Evolutionary conservation across 371 early-diverging fungal genomes (phyloP), one percentile per base, ranked within the genome.

Genomic region (Mortierella polycephala): DNA sequence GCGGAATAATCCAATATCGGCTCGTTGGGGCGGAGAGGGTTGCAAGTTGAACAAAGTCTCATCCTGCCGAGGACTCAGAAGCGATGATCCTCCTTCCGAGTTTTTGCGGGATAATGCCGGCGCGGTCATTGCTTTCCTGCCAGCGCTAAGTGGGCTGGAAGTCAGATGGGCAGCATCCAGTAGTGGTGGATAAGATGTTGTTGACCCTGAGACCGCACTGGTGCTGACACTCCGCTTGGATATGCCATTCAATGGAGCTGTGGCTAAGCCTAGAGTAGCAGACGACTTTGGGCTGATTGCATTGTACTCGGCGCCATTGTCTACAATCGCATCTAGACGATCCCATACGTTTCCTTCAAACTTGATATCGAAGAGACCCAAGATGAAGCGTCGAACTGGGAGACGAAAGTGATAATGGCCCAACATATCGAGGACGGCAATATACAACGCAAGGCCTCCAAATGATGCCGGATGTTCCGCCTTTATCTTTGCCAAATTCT

Each of bases 311-410:
- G n/a, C 47, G 16, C 12, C n/a, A n/a, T 47, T n/a, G 11, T 12
- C 47, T 21, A 47, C 71, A 14, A 71, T 23, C 4, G 59, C 30
- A 57, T 83, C 83, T 16, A 73, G 51, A 7, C 70, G 55, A 9
- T 74, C 81, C 67, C 87, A 64, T 10, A 79, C 46, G 51, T 84
- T 81, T 1, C 75, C 69, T 1, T 85, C 86, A 42, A 90, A 86
- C 16, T 84, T 81, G 72, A 91, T 76, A 52, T 96, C 94, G 82
- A 96, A 96, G 9, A 94, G 83, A 13, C 95, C 95, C 44, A 92
- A 75, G 8, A 96, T 83, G 64, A 93, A 94, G 55, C 93, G 86
- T 41, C 96, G 87, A 7, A 92, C 89, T 5, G 93, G 86, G 1
- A 93, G 80, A 18, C 94, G 86, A 71, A 89, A 95, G 46, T 94